Evolutionary conservation across 208 protist species (phyloP).

Genomic region (Wallacemonas sp.): DNA sequence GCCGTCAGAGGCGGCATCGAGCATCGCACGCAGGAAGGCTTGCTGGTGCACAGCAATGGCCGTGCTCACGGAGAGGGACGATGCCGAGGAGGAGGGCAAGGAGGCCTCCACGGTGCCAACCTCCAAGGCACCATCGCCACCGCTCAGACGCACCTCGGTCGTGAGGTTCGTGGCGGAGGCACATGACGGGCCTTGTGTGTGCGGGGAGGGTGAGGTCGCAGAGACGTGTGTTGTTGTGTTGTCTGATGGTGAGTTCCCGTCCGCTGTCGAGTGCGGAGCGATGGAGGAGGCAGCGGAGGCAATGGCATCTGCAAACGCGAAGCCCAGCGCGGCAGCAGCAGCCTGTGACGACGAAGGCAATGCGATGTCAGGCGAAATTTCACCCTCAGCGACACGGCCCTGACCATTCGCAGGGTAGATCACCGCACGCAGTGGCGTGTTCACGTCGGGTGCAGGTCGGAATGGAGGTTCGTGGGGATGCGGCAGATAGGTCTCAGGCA

Average conservation of each 20-base stretch:
- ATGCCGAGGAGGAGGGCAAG: background rate
- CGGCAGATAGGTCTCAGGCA: too few relatives aligned
- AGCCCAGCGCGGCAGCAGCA: too few relatives aligned
- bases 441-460: background rate
- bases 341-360: background rate
- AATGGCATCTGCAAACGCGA: background rate
- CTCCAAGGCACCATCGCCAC: too few relatives aligned
- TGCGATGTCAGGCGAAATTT: too few relatives aligned
- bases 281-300: background rate
- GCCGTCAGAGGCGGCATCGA: too few relatives aligned
- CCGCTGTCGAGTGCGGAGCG: background rate
- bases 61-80: background rate
- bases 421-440: background rate
- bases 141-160: too few relatives aligned
- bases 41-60: slow-evolving; percentile 8
- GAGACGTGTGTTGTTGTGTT: background rate
- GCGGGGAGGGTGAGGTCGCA: background rate
- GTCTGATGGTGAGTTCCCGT: background rate
- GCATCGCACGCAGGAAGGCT: slow-evolving; percentile 4
- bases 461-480: background rate
- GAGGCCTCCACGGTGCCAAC: too few relatives aligned
- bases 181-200: background rate
- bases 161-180: background rate
- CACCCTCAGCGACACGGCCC: background rate
- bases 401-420: background rate